Base-by-base conservation (phyloP, 2,329 filamentous ascomycete species). In the Podosphaera leucotricha region DNA sequence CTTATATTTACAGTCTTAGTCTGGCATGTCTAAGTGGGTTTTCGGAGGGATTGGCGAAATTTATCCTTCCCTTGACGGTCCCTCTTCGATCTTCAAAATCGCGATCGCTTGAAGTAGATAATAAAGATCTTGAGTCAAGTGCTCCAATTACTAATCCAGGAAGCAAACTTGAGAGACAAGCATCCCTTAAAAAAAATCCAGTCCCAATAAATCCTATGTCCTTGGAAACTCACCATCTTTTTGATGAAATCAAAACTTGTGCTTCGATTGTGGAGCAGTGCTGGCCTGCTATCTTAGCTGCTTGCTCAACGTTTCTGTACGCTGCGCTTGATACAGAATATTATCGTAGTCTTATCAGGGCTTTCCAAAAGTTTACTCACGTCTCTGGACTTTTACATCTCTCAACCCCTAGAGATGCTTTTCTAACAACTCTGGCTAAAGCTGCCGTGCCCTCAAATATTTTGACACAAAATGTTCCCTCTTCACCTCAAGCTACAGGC, bases 291-390 rank as follows among this genome's bases (percentile, higher is more conserved):
- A 77, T 95, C 35, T 71, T 98, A 41, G 87, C 90, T 1, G 90
- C 85, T 1, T 94, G 85, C 54, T 98, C 90, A 0, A 94, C 87
- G 0, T 98, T 95, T 56, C 64, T 98, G 16, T 92, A 92, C 56
- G 83, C 90, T 24, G 77, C 87, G 0, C 65, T 98, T 3, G 90
- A 98, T 57, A 80, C 83, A 1, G 85, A 94, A 44, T 94, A 90
- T 53, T 98, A 95, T 54, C 86, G 94, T 52, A 75, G 79, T 8
- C 66, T 98, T 1, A 87, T 98, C 20, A 74, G 90, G 51, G 82
- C 87, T 0, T 92, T 95, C 52, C 90, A 98, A 55, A 85, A 92
- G 50, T 82, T 98, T 54, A 81, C 90, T 0, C 92, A 98, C 57
- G 87, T 95, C 2, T 84, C 90, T 35, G 92, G 90, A 4, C 66